Evolutionary conservation across 1,284 basidiomycete genomes (phyloP), one percentile per base, ranked within the genome.

Genomic region (Ganoderma lingzhi): DNA sequence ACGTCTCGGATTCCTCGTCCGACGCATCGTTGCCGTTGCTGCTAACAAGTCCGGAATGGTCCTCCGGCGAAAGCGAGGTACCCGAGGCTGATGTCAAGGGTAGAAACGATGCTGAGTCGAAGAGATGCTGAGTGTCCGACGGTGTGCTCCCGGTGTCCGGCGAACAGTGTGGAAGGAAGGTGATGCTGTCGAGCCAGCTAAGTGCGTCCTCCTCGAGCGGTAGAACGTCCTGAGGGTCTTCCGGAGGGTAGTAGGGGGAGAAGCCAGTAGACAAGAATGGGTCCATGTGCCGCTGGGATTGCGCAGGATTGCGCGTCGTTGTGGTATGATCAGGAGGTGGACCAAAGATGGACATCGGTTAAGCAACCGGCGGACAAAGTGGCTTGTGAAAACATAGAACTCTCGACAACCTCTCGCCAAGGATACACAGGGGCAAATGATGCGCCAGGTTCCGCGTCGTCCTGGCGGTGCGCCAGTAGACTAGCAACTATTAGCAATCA

Each of bases 181-280:
- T 28, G 23, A 51, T n/a, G 23, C 56, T 44, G 56, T 65, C 58
- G 56, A 65, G 64, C 64, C 58, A 65, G 2, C 35, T 19, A 35
- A 65, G 64, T 9, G 44, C 28, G 58, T 65, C 64, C 14, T 59
- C 19, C 37, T 37, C 39, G 19, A 59, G 56, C 19, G 56, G 56
- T 5, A 23, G 56, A 17, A 37, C 56, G 3, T 39, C 37, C 35
- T 59, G 35, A 3, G 10, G 35, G 56, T 39, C 56, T 15, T 59
- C 32, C 12, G 56, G 56, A n/a, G 32, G 35, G 5, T 59, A 35
- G 35, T 59, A 63, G 62, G 35, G 62, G 8, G 45, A 45, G 62
- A 53, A 37, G 62, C 35, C n/a, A 12, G 23, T 14, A 6, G 62
- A 6, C 32, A 63, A 44, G 19, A 55, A 19, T 6, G 62, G 32